Evolutionary conservation across 2,329 filamentous ascomycete genomes (phyloP), one percentile per base, ranked within the genome.

Genomic region (Ophiognomonia clavigignenti-juglandacearum): DNA sequence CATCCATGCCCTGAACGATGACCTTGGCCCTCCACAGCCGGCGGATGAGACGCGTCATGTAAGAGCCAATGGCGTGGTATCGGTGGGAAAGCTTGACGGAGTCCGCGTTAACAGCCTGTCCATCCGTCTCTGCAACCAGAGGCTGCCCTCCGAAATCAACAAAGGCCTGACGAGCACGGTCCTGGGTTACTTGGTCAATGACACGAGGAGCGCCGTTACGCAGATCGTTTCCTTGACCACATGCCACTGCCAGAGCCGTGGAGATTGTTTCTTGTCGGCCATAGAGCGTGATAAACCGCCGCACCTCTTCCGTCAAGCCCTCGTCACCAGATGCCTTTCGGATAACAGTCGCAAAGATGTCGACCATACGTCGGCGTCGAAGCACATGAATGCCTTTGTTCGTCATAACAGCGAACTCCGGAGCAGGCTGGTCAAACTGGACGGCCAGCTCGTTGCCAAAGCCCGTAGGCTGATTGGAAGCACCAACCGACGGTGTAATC

Each of bases 391-490:
- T 81, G 3, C 93, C 93, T 13, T 82, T 89, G 57, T 93, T 95
- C 26, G 93, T 97, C 45, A 98, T 75, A 39, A 98, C 82, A 1
- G 92, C 93, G 54, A 97, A 83, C 61, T 98, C 92, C 42, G 85
- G 82, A 0, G 86, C 78, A 0, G 83, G 74, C 50, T 87, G 77
- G 59, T 98, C 93, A 57, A 93, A 98, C 58, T 98, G 95, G n/a
- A 95, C 86, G 1, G 93, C 89, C 47, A 97, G 73, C 67, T 98
- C 93, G 57, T 98, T 98, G 10, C 92, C 91, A 59, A 96, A 97
- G 0, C 91, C 92, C 19, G 82, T 62, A 0, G 88, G 86, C 22
- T 80, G 78, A 10, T 69, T 69, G 1, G 82, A 76, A 9, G 86
- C 86, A 14, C 82, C 77, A 56, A 90, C 92, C 0, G 86, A 80